phyloP scores from a whole-genome alignment of 2,329 filamentous ascomycete species.

The Fusarium sp. region DNA sequence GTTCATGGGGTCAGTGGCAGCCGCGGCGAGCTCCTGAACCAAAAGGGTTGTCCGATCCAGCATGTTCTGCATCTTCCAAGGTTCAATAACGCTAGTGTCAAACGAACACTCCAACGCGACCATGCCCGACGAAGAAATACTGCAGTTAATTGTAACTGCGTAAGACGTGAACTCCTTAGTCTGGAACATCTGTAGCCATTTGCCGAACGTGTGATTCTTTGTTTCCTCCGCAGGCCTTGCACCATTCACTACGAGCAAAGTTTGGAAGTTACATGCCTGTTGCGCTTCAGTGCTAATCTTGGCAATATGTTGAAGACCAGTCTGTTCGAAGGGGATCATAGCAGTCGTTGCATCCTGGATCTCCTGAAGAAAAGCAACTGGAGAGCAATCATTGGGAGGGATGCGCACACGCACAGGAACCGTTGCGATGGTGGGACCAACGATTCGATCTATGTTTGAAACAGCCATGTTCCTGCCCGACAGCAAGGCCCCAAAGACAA shows the following conservation, averaged over 20 bases:
- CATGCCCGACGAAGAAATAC: not conserved
- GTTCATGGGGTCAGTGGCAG: not conserved
- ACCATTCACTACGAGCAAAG: not conserved
- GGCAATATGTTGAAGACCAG: slow-evolving; percentile 13
- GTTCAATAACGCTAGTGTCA: not conserved
- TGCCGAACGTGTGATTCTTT: not conserved
- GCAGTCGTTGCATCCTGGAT: slow-evolving; percentile 16
- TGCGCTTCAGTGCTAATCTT: slow-evolving; percentile 11
- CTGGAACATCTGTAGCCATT: slow-evolving; percentile 7
- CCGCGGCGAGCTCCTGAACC: not conserved
- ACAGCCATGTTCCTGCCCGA: slow-evolving; percentile 53
- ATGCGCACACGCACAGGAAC: slow-evolving; percentile 6
- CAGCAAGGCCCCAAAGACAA: slow-evolving; percentile 59
- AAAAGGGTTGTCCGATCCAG: not conserved
- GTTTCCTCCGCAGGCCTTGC: not conserved
- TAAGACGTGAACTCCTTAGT: slow-evolving; percentile 13
- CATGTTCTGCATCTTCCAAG: not conserved
- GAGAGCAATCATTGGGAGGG: not conserved
- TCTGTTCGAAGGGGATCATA: slow-evolving; percentile 24
- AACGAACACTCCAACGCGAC: not conserved
- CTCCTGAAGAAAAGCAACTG: slow-evolving; percentile 10
- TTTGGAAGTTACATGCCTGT: slow-evolving; percentile 18
- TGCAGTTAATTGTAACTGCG: slow-evolving; percentile 16
- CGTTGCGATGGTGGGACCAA: slow-evolving; percentile 5
- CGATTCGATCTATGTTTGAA: not conserved